Conservation (phyloP, 2,329 filamentous ascomycete species). For the Calonectria crousiana region DNA sequence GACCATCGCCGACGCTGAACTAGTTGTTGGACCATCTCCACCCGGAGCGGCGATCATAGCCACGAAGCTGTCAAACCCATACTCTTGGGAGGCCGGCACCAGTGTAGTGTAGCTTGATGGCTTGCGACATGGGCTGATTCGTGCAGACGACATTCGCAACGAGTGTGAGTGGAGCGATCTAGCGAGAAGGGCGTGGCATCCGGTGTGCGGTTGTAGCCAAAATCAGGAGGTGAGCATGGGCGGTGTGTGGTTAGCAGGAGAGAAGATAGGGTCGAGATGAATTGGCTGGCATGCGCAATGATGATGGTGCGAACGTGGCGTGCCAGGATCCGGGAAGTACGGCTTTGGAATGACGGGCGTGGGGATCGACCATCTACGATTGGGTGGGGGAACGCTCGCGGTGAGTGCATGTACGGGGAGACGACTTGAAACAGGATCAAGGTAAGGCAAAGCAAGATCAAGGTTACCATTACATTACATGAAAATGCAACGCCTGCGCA, state of each 20-base stretch:
- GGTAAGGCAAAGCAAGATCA: constrained; percentile 7
- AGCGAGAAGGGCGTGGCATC: constrained; percentile 17
- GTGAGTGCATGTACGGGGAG: constrained; percentile 1
- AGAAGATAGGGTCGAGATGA: constrained; percentile 11
- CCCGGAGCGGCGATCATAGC: constrained; percentile 24
- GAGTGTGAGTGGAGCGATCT: constrained; percentile 31
- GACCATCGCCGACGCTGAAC: constrained; percentile 54
- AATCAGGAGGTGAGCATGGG: constrained; percentile 10
- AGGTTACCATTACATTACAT: neutral
- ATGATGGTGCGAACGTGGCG: constrained; percentile 35
- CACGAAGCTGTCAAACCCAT: constrained; percentile 21
- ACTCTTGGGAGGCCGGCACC: constrained; percentile 35
- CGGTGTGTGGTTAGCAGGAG: constrained; percentile 20
- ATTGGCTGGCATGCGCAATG: constrained; percentile 38
- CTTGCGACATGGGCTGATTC: constrained; percentile 4
- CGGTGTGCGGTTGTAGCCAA: constrained; percentile 22
- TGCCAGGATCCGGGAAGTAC: constrained; percentile 39
- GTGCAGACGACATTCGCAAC: constrained; percentile 1
- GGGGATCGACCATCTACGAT: constrained; percentile 36
- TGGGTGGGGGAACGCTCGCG: constrained; percentile 24
- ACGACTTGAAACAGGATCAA: constrained; percentile 21
- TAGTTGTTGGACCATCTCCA: constrained; percentile 29
- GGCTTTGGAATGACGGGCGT: constrained; percentile 32
- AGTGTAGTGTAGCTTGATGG: constrained; percentile 2
- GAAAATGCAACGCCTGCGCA: neutral